Evolutionary conservation across 2,329 filamentous ascomycete species (phyloP), one percentile per base, ranked within the genome.

Genomic region (Colletotrichum tofieldiae): DNA sequence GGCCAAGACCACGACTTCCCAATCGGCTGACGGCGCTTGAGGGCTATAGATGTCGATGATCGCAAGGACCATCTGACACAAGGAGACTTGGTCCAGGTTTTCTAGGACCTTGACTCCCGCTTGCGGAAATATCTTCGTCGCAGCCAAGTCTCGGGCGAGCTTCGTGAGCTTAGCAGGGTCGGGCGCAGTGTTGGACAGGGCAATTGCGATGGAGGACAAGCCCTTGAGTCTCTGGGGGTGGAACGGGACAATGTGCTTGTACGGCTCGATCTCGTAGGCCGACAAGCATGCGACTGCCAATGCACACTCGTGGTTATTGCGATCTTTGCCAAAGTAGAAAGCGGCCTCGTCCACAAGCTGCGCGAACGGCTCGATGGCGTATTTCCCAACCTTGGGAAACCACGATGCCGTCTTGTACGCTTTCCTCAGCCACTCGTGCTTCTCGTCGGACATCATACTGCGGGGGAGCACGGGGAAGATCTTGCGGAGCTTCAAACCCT

Each of bases 31-130:
- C 73, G 86, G 84, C 5, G 81, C 85, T 37, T 78, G 75, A 0
- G 83, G 83, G 1, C 81, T 83, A 56, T 85, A 82, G 39, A 82
- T 79, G 26, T 85, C 74, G 16, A 87, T 81, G 75, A 91, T 82
- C 47, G 84, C 80, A 65, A 90, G 80, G 18, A 91, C 77, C 66
- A 86, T 85, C 75, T 91, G 87, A 73, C 86, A 87, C 61, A 90
- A 79, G 12, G 85, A 86, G 3, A 88, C 83, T 73, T 88, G 87
- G 68, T 90, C 88, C 12, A 87, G 83, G 20, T 83, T 81, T 5
- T 78, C 70, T 23, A 72, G 23, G 1, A 72, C 23, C 32, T 63
- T 55, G 23, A 70, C 37, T 2, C 47, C 43, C 18, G 62, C 45
- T 5, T 39, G 23, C 18, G 54, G 8, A 41, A 72, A 60, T 16